Base-by-base conservation (phyloP, 305 asterid genomes). In the Solanum hybrid region DNA sequence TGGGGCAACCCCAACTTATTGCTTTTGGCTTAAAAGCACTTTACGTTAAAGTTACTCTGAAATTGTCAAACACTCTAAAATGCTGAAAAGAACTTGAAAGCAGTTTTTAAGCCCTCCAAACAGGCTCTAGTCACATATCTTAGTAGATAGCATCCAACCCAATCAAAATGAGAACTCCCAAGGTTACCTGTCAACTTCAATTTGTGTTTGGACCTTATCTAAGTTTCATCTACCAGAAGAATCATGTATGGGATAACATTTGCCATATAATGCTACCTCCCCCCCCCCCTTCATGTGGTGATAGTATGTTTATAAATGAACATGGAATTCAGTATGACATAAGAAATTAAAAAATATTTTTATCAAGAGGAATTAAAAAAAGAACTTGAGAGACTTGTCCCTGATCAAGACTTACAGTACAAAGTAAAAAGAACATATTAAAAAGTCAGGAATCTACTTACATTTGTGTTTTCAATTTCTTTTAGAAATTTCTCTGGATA, bases 401-500 rank as follows among this genome's bases (percentile, higher is more conserved):
- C 56, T 2, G 20, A 36, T 79, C 11, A 34, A 77, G 81, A 34
- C 17, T 27, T 16, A 10, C 10, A 46, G 6, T 46, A 20, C 73
- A 9, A 24, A 42, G 37, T 27, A 40, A 29, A 8, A 16, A 29
- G 87, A 82, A 20, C 40, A 51, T 46, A 82, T 31, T 17, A 27
- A 31, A 46, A 29, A 16, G 40, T 8, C 20, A 29, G 11, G 40
- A 60, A 87, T 76, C 5, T 73, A 90, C 97, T 96, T 91, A 94
- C 98, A 89, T 86, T 86, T 46, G 89, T 91, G 89, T 90, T 93
- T 88, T 91, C 94, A 89, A 93, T 92, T 90, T 94, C 94, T 90
- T 93, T 88, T 60, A 96, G 92, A 89, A 95, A 94, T 88, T 92
- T 91, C 89, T 91, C 69, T 2, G 97, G 95, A 90, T 89, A 92